Percentiles rank a stretch among this genome's conserved stretches.
These are phyloP conservation scores for Fusarium sp. DNA, from an alignment of 2,329 filamentous ascomycete genomes.

Conservation along the genomic window DNA sequence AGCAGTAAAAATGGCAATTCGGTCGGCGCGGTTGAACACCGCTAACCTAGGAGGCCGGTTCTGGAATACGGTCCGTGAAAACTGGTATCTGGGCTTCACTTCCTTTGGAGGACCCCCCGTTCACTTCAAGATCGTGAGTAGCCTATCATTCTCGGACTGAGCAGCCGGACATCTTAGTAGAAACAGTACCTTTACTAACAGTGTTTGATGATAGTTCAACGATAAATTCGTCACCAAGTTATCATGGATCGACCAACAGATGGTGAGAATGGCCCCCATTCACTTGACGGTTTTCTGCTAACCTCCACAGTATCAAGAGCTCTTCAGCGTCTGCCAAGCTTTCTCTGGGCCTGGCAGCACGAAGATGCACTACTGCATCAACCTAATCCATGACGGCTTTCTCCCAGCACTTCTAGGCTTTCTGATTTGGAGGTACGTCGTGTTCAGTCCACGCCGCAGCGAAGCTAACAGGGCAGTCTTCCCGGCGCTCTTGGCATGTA, in stretches of 20 bases:
- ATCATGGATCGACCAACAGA: constrained; percentile 76
- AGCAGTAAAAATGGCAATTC: background rate
- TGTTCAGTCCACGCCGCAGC: too few relatives aligned
- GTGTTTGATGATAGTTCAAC: constrained; percentile 12
- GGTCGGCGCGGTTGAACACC: background rate
- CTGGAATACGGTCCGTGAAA: constrained; percentile 30
- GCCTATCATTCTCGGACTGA: background rate
- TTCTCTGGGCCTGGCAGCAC: constrained; percentile 76
- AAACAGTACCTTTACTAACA: too few relatives aligned
- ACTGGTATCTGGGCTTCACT: constrained; percentile 59
- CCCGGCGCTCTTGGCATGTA: constrained; percentile 80
- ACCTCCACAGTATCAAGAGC: constrained; percentile 71
- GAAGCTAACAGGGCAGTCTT: constrained; percentile 53
- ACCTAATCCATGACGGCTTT: constrained; percentile 71
- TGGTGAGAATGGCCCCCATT: constrained; percentile 52
- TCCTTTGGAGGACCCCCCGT: constrained; percentile 26
- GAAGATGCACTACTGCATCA: constrained; percentile 78
- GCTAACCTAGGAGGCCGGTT: background rate
- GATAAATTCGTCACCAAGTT: constrained; percentile 68
- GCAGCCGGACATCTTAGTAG: too few relatives aligned
- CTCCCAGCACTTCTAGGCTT: constrained; percentile 69
- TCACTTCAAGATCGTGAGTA: constrained; percentile 24
- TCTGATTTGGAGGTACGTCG: constrained; percentile 69
- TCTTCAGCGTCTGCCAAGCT: constrained; percentile 77
- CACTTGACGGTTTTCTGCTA: fast-evolving